Percentiles rank a stretch among this genome's conserved stretches.
These are phyloP conservation scores for Flaveria sonorensis DNA, from an alignment of 129 eudicot genomes.

Conservation along the genomic window DNA sequence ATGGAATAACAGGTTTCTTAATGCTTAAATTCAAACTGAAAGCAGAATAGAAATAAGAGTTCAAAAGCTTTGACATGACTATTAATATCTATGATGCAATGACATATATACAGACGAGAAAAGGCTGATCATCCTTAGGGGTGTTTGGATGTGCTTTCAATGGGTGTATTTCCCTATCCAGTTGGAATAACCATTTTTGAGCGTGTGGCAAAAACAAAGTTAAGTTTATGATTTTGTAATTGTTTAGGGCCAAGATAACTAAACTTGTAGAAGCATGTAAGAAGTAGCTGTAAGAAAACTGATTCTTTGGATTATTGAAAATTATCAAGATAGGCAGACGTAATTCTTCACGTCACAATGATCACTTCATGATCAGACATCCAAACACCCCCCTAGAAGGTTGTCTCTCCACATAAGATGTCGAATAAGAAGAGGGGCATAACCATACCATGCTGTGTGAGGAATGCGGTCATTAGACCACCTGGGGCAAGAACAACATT, in stretches of 20 bases:
- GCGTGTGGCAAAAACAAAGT: neutral
- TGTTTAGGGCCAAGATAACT: neutral
- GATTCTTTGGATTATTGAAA: neutral
- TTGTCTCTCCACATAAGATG: slow-evolving; percentile 2
- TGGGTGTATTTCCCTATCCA: neutral
- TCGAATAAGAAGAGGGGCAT: neutral
- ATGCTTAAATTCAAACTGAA: neutral
- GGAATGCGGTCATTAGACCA: slow-evolving; percentile 96
- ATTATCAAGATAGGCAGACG: neutral
- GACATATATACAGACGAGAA: neutral
- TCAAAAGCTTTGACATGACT: neutral
- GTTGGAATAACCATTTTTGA: neutral
- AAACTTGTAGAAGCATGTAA: neutral
- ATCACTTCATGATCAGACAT: neutral
- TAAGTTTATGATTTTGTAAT: neutral
- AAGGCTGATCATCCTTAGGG: neutral
- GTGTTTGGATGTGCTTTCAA: neutral
- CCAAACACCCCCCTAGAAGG: neutral
- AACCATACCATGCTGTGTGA: slow-evolving; percentile 86
- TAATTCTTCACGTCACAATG: neutral
- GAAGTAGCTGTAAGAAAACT: slow-evolving; percentile 2
- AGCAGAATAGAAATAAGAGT: neutral
- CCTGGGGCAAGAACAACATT: slow-evolving; percentile 92
- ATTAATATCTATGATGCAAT: neutral
- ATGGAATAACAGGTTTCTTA: neutral